These are phyloP conservation scores for Quercus tomentella DNA, from an alignment of 331 rosid species.

Conservation along the genomic window DNA sequence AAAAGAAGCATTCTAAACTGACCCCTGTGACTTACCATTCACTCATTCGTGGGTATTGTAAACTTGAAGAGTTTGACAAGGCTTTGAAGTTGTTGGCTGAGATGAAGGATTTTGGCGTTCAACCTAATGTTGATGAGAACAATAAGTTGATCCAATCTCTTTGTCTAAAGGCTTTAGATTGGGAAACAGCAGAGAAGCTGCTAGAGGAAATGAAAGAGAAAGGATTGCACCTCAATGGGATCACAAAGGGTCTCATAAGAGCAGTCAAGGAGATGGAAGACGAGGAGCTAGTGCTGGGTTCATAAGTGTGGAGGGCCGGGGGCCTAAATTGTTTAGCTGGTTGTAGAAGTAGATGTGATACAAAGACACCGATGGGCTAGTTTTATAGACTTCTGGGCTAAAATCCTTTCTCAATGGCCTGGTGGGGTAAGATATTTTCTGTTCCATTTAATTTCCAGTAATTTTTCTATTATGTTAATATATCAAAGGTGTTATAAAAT, in stretches of 20 bases:
- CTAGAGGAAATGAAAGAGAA: constrained; percentile 69
- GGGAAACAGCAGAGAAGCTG: constrained; percentile 71
- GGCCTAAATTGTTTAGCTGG: constrained; percentile 1
- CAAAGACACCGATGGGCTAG: not conserved
- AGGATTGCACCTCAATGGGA: constrained; percentile 68
- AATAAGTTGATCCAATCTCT: constrained; percentile 82
- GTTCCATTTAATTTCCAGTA: too few relatives aligned
- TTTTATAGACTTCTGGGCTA: not conserved
- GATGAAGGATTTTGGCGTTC: constrained; percentile 72
- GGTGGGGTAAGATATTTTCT: too few relatives aligned
- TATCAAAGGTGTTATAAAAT: too few relatives aligned
- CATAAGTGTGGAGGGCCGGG: constrained; percentile 18
- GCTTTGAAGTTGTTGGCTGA: constrained; percentile 64
- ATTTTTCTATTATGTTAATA: too few relatives aligned
- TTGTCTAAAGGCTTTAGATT: constrained; percentile 78
- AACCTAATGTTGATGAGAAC: constrained; percentile 60
- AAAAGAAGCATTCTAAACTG: constrained; percentile 55
- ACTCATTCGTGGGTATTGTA: constrained; percentile 75
- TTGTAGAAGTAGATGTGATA: not conserved
- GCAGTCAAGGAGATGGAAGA: constrained; percentile 78
- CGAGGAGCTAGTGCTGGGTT: constrained; percentile 40
- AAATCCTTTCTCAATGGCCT: too few relatives aligned
- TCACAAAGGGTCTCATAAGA: constrained; percentile 58
- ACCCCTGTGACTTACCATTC: constrained; percentile 67
- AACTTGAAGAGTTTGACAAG: constrained; percentile 63